Evolutionary conservation across 2,329 filamentous ascomycete species (phyloP).

Genomic region (Fusarium sp.): DNA sequence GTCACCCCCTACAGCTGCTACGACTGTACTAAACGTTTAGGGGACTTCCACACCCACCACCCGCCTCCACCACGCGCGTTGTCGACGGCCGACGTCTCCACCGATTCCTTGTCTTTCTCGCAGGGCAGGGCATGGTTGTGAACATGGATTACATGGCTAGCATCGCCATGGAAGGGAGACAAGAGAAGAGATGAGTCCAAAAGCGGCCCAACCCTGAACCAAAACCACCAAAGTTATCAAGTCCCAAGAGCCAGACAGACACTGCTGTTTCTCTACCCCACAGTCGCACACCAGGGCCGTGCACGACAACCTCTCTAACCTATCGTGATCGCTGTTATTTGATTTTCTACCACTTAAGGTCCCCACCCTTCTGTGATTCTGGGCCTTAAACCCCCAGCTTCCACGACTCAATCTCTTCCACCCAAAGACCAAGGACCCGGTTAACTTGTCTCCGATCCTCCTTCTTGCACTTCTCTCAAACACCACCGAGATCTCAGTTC

Average conservation of each 20-base stretch:
- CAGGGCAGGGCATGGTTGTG: neutral
- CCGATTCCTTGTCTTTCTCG: constrained; percentile 21
- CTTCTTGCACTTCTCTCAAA: constrained; percentile 29
- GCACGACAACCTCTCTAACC: constrained; percentile 34
- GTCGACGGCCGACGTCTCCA: constrained; percentile 27
- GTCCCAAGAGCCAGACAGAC: neutral
- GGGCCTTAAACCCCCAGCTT: constrained; percentile 44
- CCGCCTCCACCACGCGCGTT: constrained; percentile 25
- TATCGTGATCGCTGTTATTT: constrained; percentile 41
- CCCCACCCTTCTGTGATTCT: constrained; percentile 34
- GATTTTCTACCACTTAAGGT: constrained; percentile 30
- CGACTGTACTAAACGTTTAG: constrained; percentile 10
- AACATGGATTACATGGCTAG: constrained; percentile 7
- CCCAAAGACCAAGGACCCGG: constrained; percentile 27
- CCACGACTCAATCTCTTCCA: constrained; percentile 38
- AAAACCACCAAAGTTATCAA: neutral
- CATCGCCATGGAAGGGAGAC: neutral
- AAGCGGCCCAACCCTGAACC: constrained; percentile 24
- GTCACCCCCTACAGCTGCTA: constrained; percentile 22
- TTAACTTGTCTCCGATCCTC: constrained; percentile 31
- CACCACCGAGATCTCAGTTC: constrained; percentile 11
- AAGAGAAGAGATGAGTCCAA: constrained; percentile 7
- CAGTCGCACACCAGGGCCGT: constrained; percentile 41
- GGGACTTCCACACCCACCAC: constrained; percentile 14
- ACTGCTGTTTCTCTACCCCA: constrained; percentile 42